These are phyloP conservation scores for Penicillium digitatum DNA, from an alignment of 2,329 filamentous ascomycete genomes.

Conservation along the genomic window DNA sequence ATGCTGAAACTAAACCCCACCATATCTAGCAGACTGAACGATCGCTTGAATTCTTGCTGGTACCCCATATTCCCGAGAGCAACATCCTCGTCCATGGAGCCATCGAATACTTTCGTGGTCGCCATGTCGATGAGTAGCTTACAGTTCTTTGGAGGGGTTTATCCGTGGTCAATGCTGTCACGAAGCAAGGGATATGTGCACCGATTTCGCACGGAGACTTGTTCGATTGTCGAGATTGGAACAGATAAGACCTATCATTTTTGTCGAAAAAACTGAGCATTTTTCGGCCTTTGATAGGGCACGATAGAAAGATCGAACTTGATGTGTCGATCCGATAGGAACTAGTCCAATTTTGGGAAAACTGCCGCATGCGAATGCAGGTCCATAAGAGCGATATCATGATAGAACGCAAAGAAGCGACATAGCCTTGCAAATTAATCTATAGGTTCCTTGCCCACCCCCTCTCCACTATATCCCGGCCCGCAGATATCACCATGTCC, in stretches of 20 bases:
- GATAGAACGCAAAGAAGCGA: no score
- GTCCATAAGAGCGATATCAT: no score
- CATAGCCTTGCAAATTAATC: no score
- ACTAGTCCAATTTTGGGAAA: no score
- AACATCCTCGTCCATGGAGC: constrained; percentile 23
- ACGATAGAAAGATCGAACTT: no score
- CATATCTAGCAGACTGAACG: constrained; percentile 53
- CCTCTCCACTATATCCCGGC: no score
- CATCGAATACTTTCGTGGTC: constrained; percentile 9
- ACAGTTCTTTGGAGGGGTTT: not conserved
- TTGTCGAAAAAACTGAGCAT: no score
- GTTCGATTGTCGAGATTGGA: not conserved
- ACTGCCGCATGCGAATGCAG: no score
- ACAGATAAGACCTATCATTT: not conserved
- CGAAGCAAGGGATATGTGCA: not conserved
- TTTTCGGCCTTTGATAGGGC: no score
- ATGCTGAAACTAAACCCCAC: constrained; percentile 56
- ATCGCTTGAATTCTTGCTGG: constrained; percentile 50
- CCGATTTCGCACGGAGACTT: not conserved
- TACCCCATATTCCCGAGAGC: constrained; percentile 31
- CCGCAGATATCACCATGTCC: no score
- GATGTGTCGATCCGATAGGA: no score
- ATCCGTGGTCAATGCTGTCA: not conserved
- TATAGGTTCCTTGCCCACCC: no score
- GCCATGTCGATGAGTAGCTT: not conserved